Conservation (phyloP, 2,329 filamentous ascomycete species). For the Calonectria pauciramosa region DNA sequence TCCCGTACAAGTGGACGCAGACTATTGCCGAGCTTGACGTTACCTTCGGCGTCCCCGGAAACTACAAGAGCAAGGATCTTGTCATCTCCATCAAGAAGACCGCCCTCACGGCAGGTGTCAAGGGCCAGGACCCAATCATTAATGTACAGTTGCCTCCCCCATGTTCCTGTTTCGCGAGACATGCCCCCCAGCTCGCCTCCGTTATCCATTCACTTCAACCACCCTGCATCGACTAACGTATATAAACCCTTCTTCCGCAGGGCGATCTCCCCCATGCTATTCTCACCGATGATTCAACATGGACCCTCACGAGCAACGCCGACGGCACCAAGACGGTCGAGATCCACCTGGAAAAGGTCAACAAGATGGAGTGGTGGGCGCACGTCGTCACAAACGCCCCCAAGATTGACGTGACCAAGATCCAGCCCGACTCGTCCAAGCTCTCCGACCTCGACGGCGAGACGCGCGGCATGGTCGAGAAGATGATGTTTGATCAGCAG, state of each 20-base stretch:
- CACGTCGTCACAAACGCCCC: slow-evolving; percentile 90
- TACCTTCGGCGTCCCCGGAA: slow-evolving; percentile 81
- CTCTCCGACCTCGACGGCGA: slow-evolving; percentile 94
- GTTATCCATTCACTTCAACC: not conserved
- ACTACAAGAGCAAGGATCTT: slow-evolving; percentile 87
- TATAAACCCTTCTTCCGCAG: slow-evolving; percentile 59
- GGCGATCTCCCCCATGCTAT: slow-evolving; percentile 88
- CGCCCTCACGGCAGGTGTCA: slow-evolving; percentile 83
- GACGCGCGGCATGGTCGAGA: slow-evolving; percentile 98
- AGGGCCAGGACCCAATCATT: slow-evolving; percentile 89
- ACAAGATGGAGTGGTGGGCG: slow-evolving; percentile 99
- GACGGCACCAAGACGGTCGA: slow-evolving; percentile 78
- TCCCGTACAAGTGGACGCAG: slow-evolving; percentile 98
- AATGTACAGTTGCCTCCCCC: slow-evolving; percentile 67
- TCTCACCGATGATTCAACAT: slow-evolving; percentile 88
- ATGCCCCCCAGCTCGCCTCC: not conserved
- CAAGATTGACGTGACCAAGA: slow-evolving; percentile 95
- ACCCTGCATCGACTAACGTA: slow-evolving; percentile 15
- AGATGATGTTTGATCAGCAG: slow-evolving; percentile 99
- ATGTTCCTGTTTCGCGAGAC: not conserved
- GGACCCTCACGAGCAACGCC: slow-evolving; percentile 84
- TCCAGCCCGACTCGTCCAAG: slow-evolving; percentile 92
- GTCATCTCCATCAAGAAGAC: slow-evolving; percentile 86
- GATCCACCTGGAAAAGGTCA: slow-evolving; percentile 93
- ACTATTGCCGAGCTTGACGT: slow-evolving; percentile 91